A percentile compares a stretch with the other conserved stretches of the same genome.
Conservation (phyloP, 352 stramenopile species). For the Pythium brassicae region DNA sequence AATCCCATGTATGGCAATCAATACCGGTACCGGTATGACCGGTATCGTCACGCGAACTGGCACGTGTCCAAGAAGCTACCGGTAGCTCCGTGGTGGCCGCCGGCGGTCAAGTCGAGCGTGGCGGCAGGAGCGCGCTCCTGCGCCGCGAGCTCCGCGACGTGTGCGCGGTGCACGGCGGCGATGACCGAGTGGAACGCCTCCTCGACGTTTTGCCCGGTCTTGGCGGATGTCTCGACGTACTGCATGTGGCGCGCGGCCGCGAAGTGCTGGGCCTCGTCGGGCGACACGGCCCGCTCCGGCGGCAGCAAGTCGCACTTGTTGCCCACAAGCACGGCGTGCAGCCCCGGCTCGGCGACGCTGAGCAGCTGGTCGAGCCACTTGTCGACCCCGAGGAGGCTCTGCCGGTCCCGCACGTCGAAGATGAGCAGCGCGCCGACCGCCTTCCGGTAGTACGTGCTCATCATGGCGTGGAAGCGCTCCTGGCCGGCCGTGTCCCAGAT, state of each 20-base stretch:
- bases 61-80: neutral
- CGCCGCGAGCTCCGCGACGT: slow-evolving; percentile 26
- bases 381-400: slow-evolving; percentile 51
- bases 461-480: slow-evolving; percentile 86
- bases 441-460: slow-evolving; percentile 88
- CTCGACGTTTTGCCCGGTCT: slow-evolving; percentile 64
- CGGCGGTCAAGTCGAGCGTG: slow-evolving; percentile 28
- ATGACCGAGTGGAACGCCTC: slow-evolving; percentile 59
- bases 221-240: slow-evolving; percentile 80
- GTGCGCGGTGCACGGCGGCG: slow-evolving; percentile 43
- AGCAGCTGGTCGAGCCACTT: slow-evolving; percentile 72
- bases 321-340: slow-evolving; percentile 63
- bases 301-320: slow-evolving; percentile 68
- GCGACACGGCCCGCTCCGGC: slow-evolving; percentile 38
- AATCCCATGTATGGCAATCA: too few species aligned
- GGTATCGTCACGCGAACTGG: neutral
- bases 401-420: slow-evolving; percentile 64
- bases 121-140: slow-evolving; percentile 8
- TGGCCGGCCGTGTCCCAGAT: slow-evolving; percentile 89
- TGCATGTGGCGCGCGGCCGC: slow-evolving; percentile 63
- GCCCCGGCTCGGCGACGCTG: slow-evolving; percentile 62
- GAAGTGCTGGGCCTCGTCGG: slow-evolving; percentile 64
- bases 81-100: neutral
- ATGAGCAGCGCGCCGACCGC: slow-evolving; percentile 69
- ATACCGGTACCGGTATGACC: neutral